These are phyloP conservation scores for Peronospora destructor DNA, from an alignment of 352 stramenopile species.

Conservation along the genomic window DNA sequence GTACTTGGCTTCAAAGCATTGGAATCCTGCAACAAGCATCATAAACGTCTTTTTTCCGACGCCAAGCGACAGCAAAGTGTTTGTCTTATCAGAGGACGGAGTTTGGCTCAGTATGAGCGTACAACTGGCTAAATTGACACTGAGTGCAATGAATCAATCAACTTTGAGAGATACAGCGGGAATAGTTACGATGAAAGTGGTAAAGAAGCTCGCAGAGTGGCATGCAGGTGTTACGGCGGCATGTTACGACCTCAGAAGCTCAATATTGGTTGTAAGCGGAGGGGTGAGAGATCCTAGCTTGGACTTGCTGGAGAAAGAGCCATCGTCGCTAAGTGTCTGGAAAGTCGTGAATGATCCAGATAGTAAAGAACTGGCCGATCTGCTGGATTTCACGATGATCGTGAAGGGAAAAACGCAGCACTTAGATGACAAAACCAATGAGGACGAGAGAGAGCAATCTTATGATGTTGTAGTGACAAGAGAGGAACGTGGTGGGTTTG, in stretches of 20 bases:
- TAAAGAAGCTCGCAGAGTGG: conserved; percentile 50
- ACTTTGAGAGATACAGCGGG: conserved; percentile 8
- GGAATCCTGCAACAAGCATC: conserved; percentile 30
- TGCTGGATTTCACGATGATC: conserved; percentile 69
- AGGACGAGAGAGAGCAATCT: background rate
- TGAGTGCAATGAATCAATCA: conserved; percentile 27
- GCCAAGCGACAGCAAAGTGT: conserved; percentile 29
- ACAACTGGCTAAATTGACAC: conserved; percentile 36
- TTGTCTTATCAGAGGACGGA: conserved; percentile 36
- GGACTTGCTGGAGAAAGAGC: conserved; percentile 36
- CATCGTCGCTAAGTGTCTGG: conserved; percentile 67
- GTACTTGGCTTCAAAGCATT: conserved; percentile 39
- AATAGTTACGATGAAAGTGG: conserved; percentile 34
- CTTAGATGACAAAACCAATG: background rate
- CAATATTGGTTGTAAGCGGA: conserved; percentile 47
- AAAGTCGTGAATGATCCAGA: conserved; percentile 27
- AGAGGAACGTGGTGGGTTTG: conserved; percentile 13
- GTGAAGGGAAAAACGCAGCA: conserved; percentile 23
- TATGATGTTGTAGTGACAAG: background rate
- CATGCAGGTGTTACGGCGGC: conserved; percentile 45
- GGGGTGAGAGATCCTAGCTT: conserved; percentile 49
- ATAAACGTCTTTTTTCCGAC: conserved; percentile 37
- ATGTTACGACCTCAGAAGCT: conserved; percentile 31
- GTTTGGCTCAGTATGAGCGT: conserved; percentile 46
- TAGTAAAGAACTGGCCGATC: conserved; percentile 37